Evolutionary conservation across 768 basidiomycete genomes (phyloP), one percentile per base, ranked within the genome.

Genomic region (Lactarius indigo): DNA sequence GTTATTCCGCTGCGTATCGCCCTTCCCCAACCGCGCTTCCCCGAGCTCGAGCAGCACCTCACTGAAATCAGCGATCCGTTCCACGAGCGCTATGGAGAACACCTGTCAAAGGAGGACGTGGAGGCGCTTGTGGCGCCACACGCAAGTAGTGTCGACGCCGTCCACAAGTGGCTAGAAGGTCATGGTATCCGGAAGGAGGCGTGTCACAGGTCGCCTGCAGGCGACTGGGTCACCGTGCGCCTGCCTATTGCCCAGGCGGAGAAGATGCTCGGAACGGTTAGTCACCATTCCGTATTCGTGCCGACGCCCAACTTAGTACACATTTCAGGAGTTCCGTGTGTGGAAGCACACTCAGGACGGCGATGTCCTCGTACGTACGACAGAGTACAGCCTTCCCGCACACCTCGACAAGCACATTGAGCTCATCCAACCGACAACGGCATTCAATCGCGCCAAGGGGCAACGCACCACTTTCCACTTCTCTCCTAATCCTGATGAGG

Each of bases 391-490:
- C 68, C 80, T 89, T 8, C 88, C 88, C 0, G 76, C 76, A 44
- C 64, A 79, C 55, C 73, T 89, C 59, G 79, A 84, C 68, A 75
- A 78, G 1, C 86, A 88, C 71, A 72, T 88, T 57, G 86, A 88
- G 26, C 73, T 88, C 39, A 76, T 89, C 37, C 87, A 89, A 63
- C 88, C 88, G 0, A 89, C 88, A 1, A 89, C 86, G 0, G 82
- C 84, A 74, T 89, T 89, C 69, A 75, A 79, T 59, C 79, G 81
- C 47, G 75, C 76, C 61, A 81, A 77, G 69, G 75, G 74, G 5
- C 75, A 80, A 26, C 79, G 72, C 61, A 79, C 79, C 8, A 81
- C 77, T 0, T 64, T 82, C 3, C 76, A 77, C 62, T 78, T 65
- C 15, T 65, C 65, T 15, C 35, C 47, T 17, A 6, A 33, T 31